A percentile compares a stretch with the other conserved stretches of the same genome.
These are phyloP conservation scores for Dothideomycetidae sp. DNA, from an alignment of 2,329 filamentous ascomycete species.

Conservation along the genomic window DNA sequence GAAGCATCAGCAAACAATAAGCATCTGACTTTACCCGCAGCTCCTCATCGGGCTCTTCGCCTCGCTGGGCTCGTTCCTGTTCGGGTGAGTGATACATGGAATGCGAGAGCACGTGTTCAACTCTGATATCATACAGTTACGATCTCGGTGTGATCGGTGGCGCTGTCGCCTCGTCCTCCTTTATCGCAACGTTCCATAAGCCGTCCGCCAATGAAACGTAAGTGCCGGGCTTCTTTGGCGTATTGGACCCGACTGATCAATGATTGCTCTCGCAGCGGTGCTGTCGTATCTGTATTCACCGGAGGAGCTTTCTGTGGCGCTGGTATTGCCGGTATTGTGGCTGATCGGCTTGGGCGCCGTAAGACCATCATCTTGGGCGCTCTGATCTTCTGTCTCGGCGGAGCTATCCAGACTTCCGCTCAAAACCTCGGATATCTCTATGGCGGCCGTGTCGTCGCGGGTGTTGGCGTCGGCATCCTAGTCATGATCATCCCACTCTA, in stretches of 20 bases:
- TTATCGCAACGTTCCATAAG: conserved; percentile 14
- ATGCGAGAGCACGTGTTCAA: too few species aligned
- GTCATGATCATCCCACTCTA: conserved; percentile 60
- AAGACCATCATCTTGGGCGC: conserved; percentile 55
- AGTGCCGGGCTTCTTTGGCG: conserved; percentile 11
- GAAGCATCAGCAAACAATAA: too few species aligned
- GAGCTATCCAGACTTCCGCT: conserved; percentile 16
- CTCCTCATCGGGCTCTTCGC: conserved; percentile 28
- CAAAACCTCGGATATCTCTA: conserved; percentile 15
- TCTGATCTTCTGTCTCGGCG: conserved; percentile 17
- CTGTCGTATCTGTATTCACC: conserved; percentile 16
- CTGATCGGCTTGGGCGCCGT: conserved; percentile 58
- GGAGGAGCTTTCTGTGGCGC: conserved; percentile 16
- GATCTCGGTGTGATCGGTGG: conserved; percentile 24
- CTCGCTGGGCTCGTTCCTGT: conserved; percentile 33
- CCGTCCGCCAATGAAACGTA: too few species aligned
- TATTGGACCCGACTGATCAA: too few species aligned
- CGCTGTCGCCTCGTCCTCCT: conserved; percentile 16
- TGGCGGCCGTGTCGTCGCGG: conserved; percentile 15
- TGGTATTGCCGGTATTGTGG: conserved; percentile 42
- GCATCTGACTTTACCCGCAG: too few species aligned
- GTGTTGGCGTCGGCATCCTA: conserved; percentile 29
- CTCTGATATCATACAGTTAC: conserved; percentile 22
- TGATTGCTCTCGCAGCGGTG: conserved; percentile 13
- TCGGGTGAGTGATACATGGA: too few species aligned